Evolutionary conservation across 495 filamentous ascomycete genomes (phyloP).

Genomic region (Hypoxylon lenormandii): DNA sequence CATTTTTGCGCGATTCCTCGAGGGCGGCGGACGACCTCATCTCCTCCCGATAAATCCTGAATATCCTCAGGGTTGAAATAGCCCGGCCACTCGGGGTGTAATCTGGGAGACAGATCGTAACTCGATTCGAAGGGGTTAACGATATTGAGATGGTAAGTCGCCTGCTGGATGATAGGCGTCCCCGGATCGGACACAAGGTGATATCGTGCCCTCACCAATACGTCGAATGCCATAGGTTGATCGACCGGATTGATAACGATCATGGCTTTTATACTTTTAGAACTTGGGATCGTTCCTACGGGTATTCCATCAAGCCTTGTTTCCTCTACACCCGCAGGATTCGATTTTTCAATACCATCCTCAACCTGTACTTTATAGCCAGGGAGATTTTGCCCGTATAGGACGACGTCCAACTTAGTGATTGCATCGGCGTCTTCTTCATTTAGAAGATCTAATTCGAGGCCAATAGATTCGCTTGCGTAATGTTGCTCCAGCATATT

Average conservation of each 20-base stretch:
- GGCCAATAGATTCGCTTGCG: slow-evolving; percentile 76
- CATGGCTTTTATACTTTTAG: slow-evolving; percentile 52
- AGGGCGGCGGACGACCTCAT: slow-evolving; percentile 33
- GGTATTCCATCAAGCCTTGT: slow-evolving; percentile 51
- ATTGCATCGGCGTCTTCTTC: slow-evolving; percentile 84
- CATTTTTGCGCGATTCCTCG: slow-evolving; percentile 82
- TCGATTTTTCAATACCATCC: slow-evolving; percentile 50
- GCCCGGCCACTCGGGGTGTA: slow-evolving; percentile 87
- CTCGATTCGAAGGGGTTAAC: slow-evolving; percentile 87
- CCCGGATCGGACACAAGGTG: slow-evolving; percentile 81
- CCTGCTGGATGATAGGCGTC: slow-evolving; percentile 81
- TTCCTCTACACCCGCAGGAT: slow-evolving; percentile 47
- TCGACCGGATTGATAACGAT: slow-evolving; percentile 65
- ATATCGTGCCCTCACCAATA: slow-evolving; percentile 80
- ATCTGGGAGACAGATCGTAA: slow-evolving; percentile 81
- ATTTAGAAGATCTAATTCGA: slow-evolving; percentile 79
- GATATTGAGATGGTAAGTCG: slow-evolving; percentile 74
- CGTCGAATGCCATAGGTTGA: slow-evolving; percentile 70
- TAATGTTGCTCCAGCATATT: slow-evolving; percentile 78
- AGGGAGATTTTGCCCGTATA: slow-evolving; percentile 73
- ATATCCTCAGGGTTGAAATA: slow-evolving; percentile 72
- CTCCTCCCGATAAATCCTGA: slow-evolving; percentile 43
- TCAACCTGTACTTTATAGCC: slow-evolving; percentile 57
- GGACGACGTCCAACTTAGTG: slow-evolving; percentile 72
- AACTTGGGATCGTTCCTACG: slow-evolving; percentile 64